A percentile compares a stretch with the other conserved stretches of the same genome.
These are phyloP conservation scores for Vigna hirtella DNA, from an alignment of 306 rosid genomes.

Conservation along the genomic window DNA sequence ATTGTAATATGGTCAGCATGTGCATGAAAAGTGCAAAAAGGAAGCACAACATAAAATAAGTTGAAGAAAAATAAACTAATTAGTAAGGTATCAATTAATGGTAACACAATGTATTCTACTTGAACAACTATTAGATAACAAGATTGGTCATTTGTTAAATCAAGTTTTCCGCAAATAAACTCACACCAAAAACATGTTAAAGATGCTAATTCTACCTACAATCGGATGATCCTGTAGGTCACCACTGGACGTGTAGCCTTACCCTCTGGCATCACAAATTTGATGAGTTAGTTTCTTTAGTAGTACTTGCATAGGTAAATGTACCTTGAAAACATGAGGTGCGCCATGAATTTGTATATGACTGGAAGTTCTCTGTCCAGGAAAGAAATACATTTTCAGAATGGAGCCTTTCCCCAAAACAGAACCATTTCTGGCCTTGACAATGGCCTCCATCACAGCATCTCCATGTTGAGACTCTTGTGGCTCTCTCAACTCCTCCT, in stretches of 20 bases:
- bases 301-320: slow-evolving; percentile 26
- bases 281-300: slow-evolving; percentile 43
- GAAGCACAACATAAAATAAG: background rate
- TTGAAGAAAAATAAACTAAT: slow-evolving; percentile 13
- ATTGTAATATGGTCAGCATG: slow-evolving; percentile 4
- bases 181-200: slow-evolving; percentile 35
- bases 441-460: slow-evolving; percentile 83
- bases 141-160: slow-evolving; percentile 12
- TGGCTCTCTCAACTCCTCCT: slow-evolving; percentile 83
- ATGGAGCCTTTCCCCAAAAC: slow-evolving; percentile 87
- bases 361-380: slow-evolving; percentile 86
- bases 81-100: slow-evolving; percentile 3
- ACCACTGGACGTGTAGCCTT: slow-evolving; percentile 51
- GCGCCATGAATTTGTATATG: slow-evolving; percentile 80
- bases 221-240: slow-evolving; percentile 52
- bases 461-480: slow-evolving; percentile 86
- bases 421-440: slow-evolving; percentile 74
- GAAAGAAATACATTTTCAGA: slow-evolving; percentile 88
- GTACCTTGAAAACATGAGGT: slow-evolving; percentile 81
- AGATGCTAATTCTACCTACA: slow-evolving; percentile 54
- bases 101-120: background rate
- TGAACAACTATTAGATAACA: background rate
- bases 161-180: slow-evolving; percentile 38
- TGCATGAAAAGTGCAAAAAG: background rate
- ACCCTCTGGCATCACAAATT: slow-evolving; percentile 54